A percentile compares a stretch with the other conserved stretches of the same genome.
Evolutionary conservation across 495 filamentous ascomycete species (phyloP).

Genomic region (Astrothelium subdiscretum): DNA sequence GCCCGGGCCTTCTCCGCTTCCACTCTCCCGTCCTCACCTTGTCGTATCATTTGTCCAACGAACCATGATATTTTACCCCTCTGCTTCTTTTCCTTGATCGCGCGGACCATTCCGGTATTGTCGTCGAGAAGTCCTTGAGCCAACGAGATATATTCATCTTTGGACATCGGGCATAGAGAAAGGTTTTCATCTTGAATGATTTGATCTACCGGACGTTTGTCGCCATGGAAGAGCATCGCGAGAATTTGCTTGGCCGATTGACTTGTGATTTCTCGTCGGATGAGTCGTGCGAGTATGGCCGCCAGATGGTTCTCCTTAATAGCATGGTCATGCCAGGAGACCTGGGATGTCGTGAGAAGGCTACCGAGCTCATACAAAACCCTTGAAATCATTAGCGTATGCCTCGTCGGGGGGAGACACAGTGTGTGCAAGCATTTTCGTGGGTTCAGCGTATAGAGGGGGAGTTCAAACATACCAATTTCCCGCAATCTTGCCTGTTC

Average conservation of each 20-base stretch:
- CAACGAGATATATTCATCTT: constrained; percentile 47
- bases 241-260: constrained; percentile 59
- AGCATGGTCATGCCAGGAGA: constrained; percentile 40
- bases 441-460: neutral
- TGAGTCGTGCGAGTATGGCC: constrained; percentile 51
- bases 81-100: constrained; percentile 54
- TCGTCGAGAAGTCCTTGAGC: constrained; percentile 40
- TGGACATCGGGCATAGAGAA: constrained; percentile 49
- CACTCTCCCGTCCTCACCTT: constrained; percentile 61
- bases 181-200: constrained; percentile 57
- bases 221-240: constrained; percentile 41
- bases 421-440: neutral
- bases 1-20: constrained; percentile 62
- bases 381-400: neutral
- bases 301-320: constrained; percentile 53
- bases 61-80: constrained; percentile 74
- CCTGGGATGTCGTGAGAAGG: constrained; percentile 44
- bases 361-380: constrained; percentile 84
- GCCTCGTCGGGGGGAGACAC: neutral
- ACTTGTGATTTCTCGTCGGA: constrained; percentile 56
- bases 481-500: constrained; percentile 11
- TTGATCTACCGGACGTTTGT: constrained; percentile 36
- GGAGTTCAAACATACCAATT: constrained; percentile 10
- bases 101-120: constrained; percentile 50
- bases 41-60: constrained; percentile 81